Evolutionary conservation across 345 rosid genomes (phyloP).

Genomic region (Hevea brasiliensis): DNA sequence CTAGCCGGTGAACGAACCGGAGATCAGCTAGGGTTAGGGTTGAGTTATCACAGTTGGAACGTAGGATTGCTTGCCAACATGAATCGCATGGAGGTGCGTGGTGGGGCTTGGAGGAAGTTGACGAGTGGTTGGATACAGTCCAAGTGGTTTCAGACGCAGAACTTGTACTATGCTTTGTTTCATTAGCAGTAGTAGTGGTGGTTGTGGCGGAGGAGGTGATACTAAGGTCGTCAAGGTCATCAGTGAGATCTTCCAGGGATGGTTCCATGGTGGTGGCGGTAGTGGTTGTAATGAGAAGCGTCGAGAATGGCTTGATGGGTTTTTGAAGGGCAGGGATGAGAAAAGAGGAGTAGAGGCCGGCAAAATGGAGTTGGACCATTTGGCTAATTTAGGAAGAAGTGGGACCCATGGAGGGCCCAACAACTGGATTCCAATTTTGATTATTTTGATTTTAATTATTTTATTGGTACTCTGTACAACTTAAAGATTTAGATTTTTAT

Average conservation of each 20-base stretch:
- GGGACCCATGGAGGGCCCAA: slow-evolving; percentile 28
- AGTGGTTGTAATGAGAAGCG: background rate
- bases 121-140: slow-evolving; percentile 22
- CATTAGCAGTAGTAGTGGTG: slow-evolving; percentile 18
- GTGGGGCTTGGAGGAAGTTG: slow-evolving; percentile 33
- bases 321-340: slow-evolving; percentile 14
- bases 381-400: slow-evolving; percentile 24
- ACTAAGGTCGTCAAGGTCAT: slow-evolving; percentile 45
- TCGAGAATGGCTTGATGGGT: background rate
- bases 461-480: too few species aligned
- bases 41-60: slow-evolving; percentile 21
- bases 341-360: slow-evolving; percentile 35
- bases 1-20: slow-evolving; percentile 63
- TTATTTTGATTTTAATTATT: background rate
- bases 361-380: slow-evolving; percentile 37
- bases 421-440: slow-evolving; percentile 8
- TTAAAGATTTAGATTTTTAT: too few species aligned
- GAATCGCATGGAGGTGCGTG: slow-evolving; percentile 52
- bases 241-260: slow-evolving; percentile 26
- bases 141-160: slow-evolving; percentile 41
- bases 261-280: slow-evolving; percentile 29
- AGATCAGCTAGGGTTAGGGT: slow-evolving; percentile 50
- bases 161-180: slow-evolving; percentile 39
- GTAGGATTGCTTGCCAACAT: slow-evolving; percentile 54
- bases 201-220: slow-evolving; percentile 36